Evolutionary conservation across 257 asterid species (phyloP), one percentile per base, ranked within the genome.

Genomic region (Nicotiana tabacum): DNA sequence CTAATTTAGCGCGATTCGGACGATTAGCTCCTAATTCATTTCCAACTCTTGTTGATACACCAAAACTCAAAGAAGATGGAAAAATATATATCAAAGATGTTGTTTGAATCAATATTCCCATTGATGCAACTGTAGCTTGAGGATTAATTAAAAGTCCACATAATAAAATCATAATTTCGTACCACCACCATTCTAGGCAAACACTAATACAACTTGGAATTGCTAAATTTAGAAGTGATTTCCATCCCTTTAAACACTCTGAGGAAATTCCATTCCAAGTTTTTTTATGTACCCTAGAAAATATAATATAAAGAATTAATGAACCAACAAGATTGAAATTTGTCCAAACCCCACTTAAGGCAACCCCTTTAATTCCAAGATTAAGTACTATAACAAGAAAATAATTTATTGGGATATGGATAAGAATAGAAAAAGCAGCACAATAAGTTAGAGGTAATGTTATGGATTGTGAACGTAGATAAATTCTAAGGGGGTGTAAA

Each of bases 141-240:
- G 91, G 91, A 56, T 88, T 84, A 6, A 84, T 4, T 10, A 88
- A 77, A 13, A 88, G 69, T 4, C 91, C 91, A 18, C 91, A 86
- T 0, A 88, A 33, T 78, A 88, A 64, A 61, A 86, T 84, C 91
- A 86, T 88, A 13, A 88, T 82, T 60, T 88, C 91, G 32, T 88
- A 88, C 91, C 91, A 88, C 91, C 91, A 88, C 91, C 91, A 88
- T 51, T 88, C 91, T 2, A 88, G 58, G 56, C 91, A 88, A 0
- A 88, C 88, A 29, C 88, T 82, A 66, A 86, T 48, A 57, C 91
- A 88, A 43, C 89, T 88, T 12, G 89, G 91, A 77, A 88, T 56
- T 69, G 89, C 88, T 18, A 88, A 80, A 13, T 82, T 82, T 32
- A 88, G 2, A 11, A 88, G 78, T 61, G 88, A 77, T 55, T 12